Conservation (phyloP, 2,329 filamentous ascomycete species). For the Fusarium marasasianum region DNA sequence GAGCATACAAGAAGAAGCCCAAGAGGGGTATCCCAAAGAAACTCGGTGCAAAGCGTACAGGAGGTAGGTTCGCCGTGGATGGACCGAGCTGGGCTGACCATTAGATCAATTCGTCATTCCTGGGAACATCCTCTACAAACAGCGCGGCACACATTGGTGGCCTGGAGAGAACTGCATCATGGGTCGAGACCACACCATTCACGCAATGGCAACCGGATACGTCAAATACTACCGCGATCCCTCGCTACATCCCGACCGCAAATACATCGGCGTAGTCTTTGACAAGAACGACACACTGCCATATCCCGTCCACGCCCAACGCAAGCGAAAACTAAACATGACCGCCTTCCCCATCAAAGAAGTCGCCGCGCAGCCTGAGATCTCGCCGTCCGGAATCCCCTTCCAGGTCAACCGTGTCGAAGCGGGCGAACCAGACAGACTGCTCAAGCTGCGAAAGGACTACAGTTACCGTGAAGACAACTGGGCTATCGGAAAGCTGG, state of each 20-base stretch:
- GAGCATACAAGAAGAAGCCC: slow-evolving; percentile 71
- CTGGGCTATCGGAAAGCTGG: slow-evolving; percentile 66
- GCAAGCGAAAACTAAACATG: slow-evolving; percentile 81
- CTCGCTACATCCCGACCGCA: slow-evolving; percentile 79
- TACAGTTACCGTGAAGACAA: slow-evolving; percentile 70
- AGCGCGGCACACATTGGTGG: slow-evolving; percentile 93
- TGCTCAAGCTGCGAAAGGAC: slow-evolving; percentile 61
- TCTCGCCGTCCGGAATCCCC: slow-evolving; percentile 63
- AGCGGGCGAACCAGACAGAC: slow-evolving; percentile 55
- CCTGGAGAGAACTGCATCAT: slow-evolving; percentile 95
- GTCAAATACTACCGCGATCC: slow-evolving; percentile 98
- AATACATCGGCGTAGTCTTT: slow-evolving; percentile 95
- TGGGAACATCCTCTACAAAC: slow-evolving; percentile 97
- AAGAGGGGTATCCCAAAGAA: slow-evolving; percentile 77
- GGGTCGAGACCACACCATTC: slow-evolving; percentile 96
- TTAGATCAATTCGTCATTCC: slow-evolving; percentile 91
- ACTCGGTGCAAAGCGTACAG: slow-evolving; percentile 91
- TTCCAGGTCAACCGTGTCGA: slow-evolving; percentile 55
- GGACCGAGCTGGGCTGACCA: slow-evolving; percentile 16
- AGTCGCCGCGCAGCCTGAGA: slow-evolving; percentile 47
- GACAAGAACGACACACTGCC: slow-evolving; percentile 84
- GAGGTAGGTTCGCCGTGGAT: slow-evolving; percentile 66
- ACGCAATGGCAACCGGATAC: slow-evolving; percentile 84
- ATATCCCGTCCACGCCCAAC: slow-evolving; percentile 75
- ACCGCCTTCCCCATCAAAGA: slow-evolving; percentile 60